These are phyloP conservation scores for Viridothelium virens DNA, from an alignment of 495 filamentous ascomycete genomes.

Conservation along the genomic window DNA sequence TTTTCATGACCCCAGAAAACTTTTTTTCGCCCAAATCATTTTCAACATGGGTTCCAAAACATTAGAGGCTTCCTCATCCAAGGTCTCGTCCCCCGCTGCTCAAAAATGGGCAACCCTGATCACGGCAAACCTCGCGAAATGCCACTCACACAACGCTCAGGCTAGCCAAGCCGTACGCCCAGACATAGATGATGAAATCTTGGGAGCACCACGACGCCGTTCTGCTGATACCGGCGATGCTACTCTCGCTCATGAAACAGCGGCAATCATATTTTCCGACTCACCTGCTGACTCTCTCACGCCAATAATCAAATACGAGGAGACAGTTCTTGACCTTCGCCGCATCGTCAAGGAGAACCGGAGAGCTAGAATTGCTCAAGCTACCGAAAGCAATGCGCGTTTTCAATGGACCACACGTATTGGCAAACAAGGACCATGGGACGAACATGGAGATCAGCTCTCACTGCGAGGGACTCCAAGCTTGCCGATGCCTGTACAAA, in stretches of 20 bases:
- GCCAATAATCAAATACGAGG: constrained; percentile 31
- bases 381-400: constrained; percentile 16
- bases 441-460: constrained; percentile 21
- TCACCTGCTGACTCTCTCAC: constrained; percentile 20
- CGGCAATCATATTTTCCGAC: constrained; percentile 22
- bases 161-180: background rate
- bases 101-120: constrained; percentile 1
- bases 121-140: background rate
- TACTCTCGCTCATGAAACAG: constrained; percentile 22
- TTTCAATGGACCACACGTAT: constrained; percentile 24
- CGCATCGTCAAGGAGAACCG: constrained; percentile 19
- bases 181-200: constrained; percentile 15
- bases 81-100: background rate
- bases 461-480: constrained; percentile 22
- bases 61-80: background rate
- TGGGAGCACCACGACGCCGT: constrained; percentile 26
- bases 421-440: constrained; percentile 27
- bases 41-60: background rate
- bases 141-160: background rate
- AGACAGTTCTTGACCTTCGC: constrained; percentile 25
- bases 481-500: constrained; percentile 30
- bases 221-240: constrained; percentile 22
- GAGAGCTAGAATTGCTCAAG: constrained; percentile 19
- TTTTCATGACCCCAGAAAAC: background rate
- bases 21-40: background rate